Conservation (phyloP, 2,329 filamentous ascomycete species). For the Clarireedia sp. region DNA sequence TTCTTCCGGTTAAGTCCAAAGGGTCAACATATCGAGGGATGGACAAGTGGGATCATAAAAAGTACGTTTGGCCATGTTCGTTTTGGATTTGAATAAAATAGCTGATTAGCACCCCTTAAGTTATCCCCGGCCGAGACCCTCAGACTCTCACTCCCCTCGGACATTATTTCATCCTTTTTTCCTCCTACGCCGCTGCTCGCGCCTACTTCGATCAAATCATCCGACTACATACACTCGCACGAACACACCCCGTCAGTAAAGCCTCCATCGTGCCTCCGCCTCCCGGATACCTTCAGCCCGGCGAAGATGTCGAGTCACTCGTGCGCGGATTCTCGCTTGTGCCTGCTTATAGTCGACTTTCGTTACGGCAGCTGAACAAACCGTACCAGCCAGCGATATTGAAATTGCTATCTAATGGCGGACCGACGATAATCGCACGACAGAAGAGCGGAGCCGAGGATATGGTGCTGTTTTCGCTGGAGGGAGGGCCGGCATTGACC, state of each 20-base stretch:
- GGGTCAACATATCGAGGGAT: constrained; percentile 57
- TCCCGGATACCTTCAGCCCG: constrained; percentile 35
- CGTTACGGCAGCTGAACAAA: constrained; percentile 28
- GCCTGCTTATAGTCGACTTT: constrained; percentile 33
- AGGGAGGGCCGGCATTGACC: constrained; percentile 15
- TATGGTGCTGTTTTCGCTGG: constrained; percentile 25
- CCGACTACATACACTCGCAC: constrained; percentile 40
- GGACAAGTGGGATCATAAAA: constrained; percentile 55
- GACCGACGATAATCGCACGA: constrained; percentile 19
- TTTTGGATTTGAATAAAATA: not conserved
- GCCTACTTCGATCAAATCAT: constrained; percentile 51
- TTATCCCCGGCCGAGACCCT: constrained; percentile 55
- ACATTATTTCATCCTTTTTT: constrained; percentile 64
- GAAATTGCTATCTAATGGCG: constrained; percentile 31
- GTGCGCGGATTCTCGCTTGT: constrained; percentile 42
- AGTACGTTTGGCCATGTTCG: constrained; percentile 30
- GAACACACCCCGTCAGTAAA: constrained; percentile 12
- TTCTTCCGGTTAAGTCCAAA: constrained; percentile 60
- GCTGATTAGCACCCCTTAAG: constrained; percentile 33
- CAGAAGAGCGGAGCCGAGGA: constrained; percentile 18
- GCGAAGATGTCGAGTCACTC: constrained; percentile 40
- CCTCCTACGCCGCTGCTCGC: constrained; percentile 47
- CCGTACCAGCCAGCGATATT: constrained; percentile 30
- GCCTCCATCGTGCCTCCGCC: constrained; percentile 32
- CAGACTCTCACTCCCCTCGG: constrained; percentile 54